phyloP scores from a whole-genome alignment of 257 asterid genomes.

The Hygrophila difformis region DNA sequence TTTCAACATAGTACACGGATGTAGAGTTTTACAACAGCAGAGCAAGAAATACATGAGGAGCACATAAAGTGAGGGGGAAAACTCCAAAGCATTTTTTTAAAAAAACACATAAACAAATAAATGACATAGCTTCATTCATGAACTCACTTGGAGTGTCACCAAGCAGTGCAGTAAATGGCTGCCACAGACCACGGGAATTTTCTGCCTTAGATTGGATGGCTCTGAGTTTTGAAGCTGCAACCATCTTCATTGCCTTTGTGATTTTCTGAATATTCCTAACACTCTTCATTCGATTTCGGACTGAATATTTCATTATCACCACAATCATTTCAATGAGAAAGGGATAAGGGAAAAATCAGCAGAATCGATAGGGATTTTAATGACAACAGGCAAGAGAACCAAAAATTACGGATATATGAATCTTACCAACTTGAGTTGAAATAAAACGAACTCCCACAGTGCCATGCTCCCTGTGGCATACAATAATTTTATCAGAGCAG shows the following conservation, averaged over 20 bases:
- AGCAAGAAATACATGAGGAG: too few relatives aligned
- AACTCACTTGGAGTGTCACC: conserved; percentile 80
- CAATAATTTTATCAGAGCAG: conserved; percentile 10
- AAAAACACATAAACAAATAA: too few relatives aligned
- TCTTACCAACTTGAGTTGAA: conserved; percentile 82
- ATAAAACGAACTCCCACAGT: conserved; percentile 58
- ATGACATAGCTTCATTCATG: too few relatives aligned
- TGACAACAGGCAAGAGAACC: background rate
- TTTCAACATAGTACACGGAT: too few relatives aligned
- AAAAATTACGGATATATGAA: too few relatives aligned
- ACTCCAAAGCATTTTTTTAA: too few relatives aligned
- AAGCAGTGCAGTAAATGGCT: conserved; percentile 96
- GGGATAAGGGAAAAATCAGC: too few relatives aligned
- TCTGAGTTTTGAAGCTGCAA: conserved; percentile 98
- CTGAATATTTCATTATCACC: conserved; percentile 29
- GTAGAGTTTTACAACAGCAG: too few relatives aligned
- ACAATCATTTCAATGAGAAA: conserved; percentile 14
- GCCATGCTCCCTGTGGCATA: conserved; percentile 54
- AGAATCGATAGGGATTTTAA: background rate
- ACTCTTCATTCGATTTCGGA: conserved; percentile 96
- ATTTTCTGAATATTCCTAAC: conserved; percentile 88
- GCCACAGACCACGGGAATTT: conserved; percentile 97
- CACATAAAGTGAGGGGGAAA: too few relatives aligned
- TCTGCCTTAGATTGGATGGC: conserved; percentile 81
- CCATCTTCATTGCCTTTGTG: conserved; percentile 99